phyloP scores from a whole-genome alignment of 352 stramenopile genomes.

The Pythium aquatile region DNA sequence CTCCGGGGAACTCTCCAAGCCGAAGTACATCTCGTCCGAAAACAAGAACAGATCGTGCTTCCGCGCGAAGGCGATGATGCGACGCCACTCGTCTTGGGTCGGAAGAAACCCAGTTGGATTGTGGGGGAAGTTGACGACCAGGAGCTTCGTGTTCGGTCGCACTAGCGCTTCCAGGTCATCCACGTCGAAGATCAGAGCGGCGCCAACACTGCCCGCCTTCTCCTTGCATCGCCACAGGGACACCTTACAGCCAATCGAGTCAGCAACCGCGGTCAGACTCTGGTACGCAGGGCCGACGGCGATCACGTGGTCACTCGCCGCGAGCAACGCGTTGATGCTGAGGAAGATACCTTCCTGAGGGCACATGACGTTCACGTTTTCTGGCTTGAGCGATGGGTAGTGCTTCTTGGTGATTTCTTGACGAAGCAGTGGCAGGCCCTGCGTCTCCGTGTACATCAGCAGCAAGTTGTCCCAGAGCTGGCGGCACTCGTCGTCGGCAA shows the following conservation, averaged over 20 bases:
- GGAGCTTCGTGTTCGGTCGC: constrained; percentile 47
- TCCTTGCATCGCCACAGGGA: constrained; percentile 35
- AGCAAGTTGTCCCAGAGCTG: constrained; percentile 40
- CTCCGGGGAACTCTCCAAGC: constrained; percentile 32
- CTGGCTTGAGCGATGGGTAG: constrained; percentile 29
- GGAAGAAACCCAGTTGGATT: constrained; percentile 63
- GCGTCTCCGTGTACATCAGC: constrained; percentile 46
- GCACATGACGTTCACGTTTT: constrained; percentile 38
- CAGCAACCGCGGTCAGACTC: constrained; percentile 38
- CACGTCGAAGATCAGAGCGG: constrained; percentile 37
- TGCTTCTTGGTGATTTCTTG: constrained; percentile 37
- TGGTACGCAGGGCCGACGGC: constrained; percentile 52
- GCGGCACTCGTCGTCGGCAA: constrained; percentile 41
- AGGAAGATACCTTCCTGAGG: constrained; percentile 69
- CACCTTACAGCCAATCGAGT: constrained; percentile 38
- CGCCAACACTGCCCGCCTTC: constrained; percentile 11
- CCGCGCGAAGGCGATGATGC: constrained; percentile 41
- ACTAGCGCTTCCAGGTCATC: constrained; percentile 39
- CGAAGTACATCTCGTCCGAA: constrained; percentile 70
- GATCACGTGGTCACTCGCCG: constrained; percentile 50
- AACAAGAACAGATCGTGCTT: constrained; percentile 49
- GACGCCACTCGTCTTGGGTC: constrained; percentile 32
- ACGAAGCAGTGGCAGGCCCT: constrained; percentile 38
- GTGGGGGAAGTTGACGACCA: constrained; percentile 78
- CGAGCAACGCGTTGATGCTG: constrained; percentile 44